A percentile compares a stretch with the other conserved stretches of the same genome.
Conservation (phyloP, 2,329 filamentous ascomycete species). For the Myriosclerotinia curreyana region DNA sequence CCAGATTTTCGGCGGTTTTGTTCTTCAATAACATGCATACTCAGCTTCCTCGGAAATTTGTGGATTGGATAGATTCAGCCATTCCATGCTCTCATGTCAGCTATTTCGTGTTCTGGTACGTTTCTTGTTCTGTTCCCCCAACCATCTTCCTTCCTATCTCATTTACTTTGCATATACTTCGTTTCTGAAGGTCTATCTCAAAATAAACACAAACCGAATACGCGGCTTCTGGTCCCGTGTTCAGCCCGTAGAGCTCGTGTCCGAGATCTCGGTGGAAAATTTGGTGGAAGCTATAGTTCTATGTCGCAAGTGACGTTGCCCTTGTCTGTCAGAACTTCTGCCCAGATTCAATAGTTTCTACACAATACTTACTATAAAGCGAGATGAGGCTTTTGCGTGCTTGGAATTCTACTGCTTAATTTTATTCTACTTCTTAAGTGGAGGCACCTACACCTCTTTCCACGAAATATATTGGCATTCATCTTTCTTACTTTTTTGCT, state of each 20-base stretch:
- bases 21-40: background rate
- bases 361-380: background rate
- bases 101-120: background rate
- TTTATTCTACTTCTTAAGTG: constrained; percentile 19
- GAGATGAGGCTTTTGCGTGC: background rate
- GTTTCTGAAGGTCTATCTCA: background rate
- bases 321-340: constrained; percentile 8
- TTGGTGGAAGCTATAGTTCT: background rate
- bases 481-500: background rate
- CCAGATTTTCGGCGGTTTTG: background rate
- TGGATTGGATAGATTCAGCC: background rate
- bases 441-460: background rate
- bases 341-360: constrained; percentile 15
- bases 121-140: constrained; percentile 2
- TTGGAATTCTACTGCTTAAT: background rate
- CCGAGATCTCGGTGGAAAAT: constrained; percentile 2
- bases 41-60: background rate
- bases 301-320: constrained; percentile 18
- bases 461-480: background rate
- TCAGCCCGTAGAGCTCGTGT: background rate
- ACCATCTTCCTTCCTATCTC: constrained; percentile 8
- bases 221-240: constrained; percentile 8
- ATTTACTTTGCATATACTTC: constrained; percentile 14
- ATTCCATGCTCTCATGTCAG: constrained; percentile 3
- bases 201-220: background rate